A percentile compares a stretch with the other conserved stretches of the same genome.
Evolutionary conservation across 345 rosid genomes (phyloP).

Genomic region (Adansonia digitata): DNA sequence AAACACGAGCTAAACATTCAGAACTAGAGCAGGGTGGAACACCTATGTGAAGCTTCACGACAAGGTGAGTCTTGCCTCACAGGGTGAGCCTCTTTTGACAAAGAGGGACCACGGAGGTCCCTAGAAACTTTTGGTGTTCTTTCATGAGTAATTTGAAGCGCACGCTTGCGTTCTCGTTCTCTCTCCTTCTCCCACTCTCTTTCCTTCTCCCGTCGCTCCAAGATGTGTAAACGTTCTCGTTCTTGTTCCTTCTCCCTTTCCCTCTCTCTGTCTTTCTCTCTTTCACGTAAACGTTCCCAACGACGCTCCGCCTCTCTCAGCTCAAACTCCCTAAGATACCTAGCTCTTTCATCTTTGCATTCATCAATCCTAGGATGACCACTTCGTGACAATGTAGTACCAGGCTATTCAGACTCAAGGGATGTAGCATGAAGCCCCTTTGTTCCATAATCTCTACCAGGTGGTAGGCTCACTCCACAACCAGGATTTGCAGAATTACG

Average conservation of each 20-base stretch:
- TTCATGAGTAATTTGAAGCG: constrained; percentile 53
- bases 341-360: constrained; percentile 74
- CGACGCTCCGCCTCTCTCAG: constrained; percentile 89
- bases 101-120: constrained; percentile 75
- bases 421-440: constrained; percentile 71
- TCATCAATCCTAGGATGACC: constrained; percentile 62
- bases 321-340: constrained; percentile 91
- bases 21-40: constrained; percentile 53
- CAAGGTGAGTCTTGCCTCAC: constrained; percentile 63
- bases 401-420: constrained; percentile 60
- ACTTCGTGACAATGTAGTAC: constrained; percentile 44
- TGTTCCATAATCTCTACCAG: constrained; percentile 87
- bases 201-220: constrained; percentile 74
- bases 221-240: constrained; percentile 50
- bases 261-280: constrained; percentile 71
- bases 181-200: constrained; percentile 38
- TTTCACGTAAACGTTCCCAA: constrained; percentile 61
- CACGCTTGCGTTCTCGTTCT: constrained; percentile 68
- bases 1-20: constrained; percentile 55
- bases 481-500: constrained; percentile 84
- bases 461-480: constrained; percentile 96
- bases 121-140: constrained; percentile 52
- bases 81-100: constrained; percentile 49
- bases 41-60: constrained; percentile 86
- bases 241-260: constrained; percentile 42